Evolutionary conservation across 2,329 filamentous ascomycete genomes (phyloP).

Genomic region (Neonectria faginata): DNA sequence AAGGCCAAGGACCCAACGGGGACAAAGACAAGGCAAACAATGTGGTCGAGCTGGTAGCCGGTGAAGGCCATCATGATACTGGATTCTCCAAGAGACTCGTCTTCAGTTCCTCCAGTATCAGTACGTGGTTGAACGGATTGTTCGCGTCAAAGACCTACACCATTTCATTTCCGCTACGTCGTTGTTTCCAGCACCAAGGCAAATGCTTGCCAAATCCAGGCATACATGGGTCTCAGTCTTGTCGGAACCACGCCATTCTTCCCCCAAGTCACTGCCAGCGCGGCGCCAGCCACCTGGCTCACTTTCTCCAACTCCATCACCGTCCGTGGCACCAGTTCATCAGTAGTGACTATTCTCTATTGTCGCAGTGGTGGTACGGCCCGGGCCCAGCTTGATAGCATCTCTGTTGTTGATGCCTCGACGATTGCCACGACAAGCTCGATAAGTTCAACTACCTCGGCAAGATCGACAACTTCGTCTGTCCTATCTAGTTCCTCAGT

Average conservation of each 20-base stretch:
- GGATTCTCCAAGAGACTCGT: background rate
- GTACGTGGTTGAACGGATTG: background rate
- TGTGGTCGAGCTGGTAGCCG: no score
- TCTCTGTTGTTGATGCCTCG: background rate
- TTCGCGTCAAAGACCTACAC: background rate
- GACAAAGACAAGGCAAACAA: no score
- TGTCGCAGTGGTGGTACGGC: background rate
- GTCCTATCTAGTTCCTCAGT: no score
- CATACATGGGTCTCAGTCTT: background rate
- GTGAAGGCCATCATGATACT: background rate
- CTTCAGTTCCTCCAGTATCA: background rate
- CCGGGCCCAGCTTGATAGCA: background rate
- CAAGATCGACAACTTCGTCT: no score
- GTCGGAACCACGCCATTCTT: constrained; percentile 5
- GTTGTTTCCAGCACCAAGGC: background rate
- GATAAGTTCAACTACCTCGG: background rate
- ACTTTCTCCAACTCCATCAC: background rate
- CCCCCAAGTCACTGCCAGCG: background rate
- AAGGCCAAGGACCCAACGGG: no score
- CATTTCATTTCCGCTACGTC: background rate
- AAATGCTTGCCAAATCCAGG: constrained; percentile 1
- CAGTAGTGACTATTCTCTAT: background rate
- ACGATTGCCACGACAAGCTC: background rate
- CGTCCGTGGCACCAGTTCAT: background rate
- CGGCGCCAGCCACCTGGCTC: background rate